These are phyloP conservation scores for Camptophora hylomeconis DNA, from an alignment of 2,329 filamentous ascomycete species.

Conservation along the genomic window DNA sequence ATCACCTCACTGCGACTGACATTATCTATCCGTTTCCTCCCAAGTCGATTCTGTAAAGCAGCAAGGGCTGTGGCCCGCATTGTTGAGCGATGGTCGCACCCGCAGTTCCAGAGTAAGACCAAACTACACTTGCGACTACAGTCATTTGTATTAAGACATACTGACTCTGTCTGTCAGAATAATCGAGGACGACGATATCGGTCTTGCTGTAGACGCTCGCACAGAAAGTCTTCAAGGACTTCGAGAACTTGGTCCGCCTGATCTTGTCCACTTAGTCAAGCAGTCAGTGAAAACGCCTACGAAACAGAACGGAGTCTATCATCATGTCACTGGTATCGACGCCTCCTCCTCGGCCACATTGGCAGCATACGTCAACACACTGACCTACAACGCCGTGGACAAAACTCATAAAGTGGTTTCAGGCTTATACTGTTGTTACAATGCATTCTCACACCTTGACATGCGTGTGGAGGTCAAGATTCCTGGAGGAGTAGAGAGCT, in stretches of 20 bases:
- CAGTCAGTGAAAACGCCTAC: conserved; percentile 37
- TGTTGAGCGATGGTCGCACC: conserved; percentile 53
- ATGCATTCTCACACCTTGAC: conserved; percentile 93
- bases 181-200: conserved; percentile 83
- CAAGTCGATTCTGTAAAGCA: not conserved
- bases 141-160: not conserved
- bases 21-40: no score
- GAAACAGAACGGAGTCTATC: conserved; percentile 73
- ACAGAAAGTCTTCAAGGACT: conserved; percentile 77
- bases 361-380: conserved; percentile 94
- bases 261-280: conserved; percentile 90
- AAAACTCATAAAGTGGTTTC: conserved; percentile 83
- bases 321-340: conserved; percentile 94
- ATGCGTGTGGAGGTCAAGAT: conserved; percentile 99
- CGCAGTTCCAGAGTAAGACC: conserved; percentile 61
- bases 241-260: conserved; percentile 87
- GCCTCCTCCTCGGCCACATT: conserved; percentile 94
- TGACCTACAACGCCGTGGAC: conserved; percentile 79
- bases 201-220: conserved; percentile 72
- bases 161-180: conserved; percentile 44
- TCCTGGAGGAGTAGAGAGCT: conserved; percentile 89
- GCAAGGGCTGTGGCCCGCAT: no score
- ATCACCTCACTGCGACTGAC: no score
- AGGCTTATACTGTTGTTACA: conserved; percentile 96
- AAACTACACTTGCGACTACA: conserved; percentile 1